A percentile compares a stretch with the other conserved stretches of the same genome.
Conservation (phyloP, 345 rosid genomes). For the Chamaenerion angustifolium region DNA sequence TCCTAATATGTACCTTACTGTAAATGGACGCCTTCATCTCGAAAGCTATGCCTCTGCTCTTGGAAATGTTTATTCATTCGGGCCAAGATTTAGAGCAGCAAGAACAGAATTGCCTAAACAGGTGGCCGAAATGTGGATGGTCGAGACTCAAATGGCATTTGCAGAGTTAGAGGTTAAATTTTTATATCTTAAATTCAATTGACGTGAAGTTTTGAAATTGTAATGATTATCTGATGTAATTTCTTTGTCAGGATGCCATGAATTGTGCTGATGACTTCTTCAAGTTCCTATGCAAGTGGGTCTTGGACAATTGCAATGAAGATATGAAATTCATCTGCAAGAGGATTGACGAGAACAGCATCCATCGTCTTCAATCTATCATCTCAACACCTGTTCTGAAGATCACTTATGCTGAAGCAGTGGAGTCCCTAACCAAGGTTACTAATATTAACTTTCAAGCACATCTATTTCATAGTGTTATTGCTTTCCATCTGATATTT, state of each 20-base stretch:
- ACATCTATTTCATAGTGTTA: not conserved
- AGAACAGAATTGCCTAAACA: conserved; percentile 31
- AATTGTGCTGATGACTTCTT: conserved; percentile 60
- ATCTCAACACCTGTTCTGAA: conserved; percentile 30
- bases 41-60: conserved; percentile 87
- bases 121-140: conserved; percentile 71
- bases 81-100: conserved; percentile 67
- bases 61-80: conserved; percentile 81
- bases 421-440: conserved; percentile 48
- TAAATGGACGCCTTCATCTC: conserved; percentile 67
- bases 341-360: conserved; percentile 41
- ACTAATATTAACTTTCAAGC: not conserved
- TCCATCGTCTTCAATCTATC: conserved; percentile 40
- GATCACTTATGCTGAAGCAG: conserved; percentile 52
- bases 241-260: conserved; percentile 50
- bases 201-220: too few species aligned
- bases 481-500: not conserved
- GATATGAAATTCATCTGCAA: conserved; percentile 54
- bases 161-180: conserved; percentile 48
- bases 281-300: conserved; percentile 67
- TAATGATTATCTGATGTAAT: too few species aligned
- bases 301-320: conserved; percentile 41
- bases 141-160: conserved; percentile 72
- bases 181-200: too few species aligned
- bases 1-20: conserved; percentile 33